Evolutionary conservation across 2,329 filamentous ascomycete species (phyloP), one percentile per base, ranked within the genome.

Genomic region (Metarhizium humberi): DNA sequence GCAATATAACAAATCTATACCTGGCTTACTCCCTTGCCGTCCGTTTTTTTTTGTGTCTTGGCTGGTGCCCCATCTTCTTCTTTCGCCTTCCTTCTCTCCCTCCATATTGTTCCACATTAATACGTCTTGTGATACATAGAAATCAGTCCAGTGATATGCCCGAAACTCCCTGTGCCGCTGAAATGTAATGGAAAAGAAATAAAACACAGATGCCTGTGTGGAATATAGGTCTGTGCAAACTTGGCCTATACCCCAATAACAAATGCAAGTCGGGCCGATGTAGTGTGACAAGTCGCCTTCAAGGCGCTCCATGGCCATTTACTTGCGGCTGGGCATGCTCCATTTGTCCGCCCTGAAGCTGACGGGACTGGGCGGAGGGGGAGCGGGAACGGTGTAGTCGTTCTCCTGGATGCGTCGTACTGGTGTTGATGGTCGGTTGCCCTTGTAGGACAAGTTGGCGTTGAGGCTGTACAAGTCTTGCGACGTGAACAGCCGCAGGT

Each of bases 331-430:
- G 16, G 56, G 45, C 56, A 57, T 48, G 11, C 48, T 51, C 56
- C 56, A 57, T 29, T 55, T 55, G 13, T 84, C 80, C 29, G 71
- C 68, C 34, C 79, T 76, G 64, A 84, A 85, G 69, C 79, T 80
- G 64, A 86, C 79, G 7, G 83, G 83, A 61, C 79, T 84, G 13
- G 83, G 81, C 20, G 83, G 83, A 13, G 83, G 83, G 45, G 83
- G 80, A 14, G 82, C 81, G n/a, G 83, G 83, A 20, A 85, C 81
- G 36, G 76, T 75, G 71, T 84, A 86, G 68, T 85, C 82, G 56
- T 79, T 72, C 62, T 82, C 78, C 59, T 73, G 74, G 62, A 81
- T 80, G 60, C 73, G 71, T 60, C 75, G 78, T 58, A 75, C 71
- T 0, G 79, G 78, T 3, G 75, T 74, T 57, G 71, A 65, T 18